Evolutionary conservation across 371 early-diverging fungal species (phyloP), one percentile per base, ranked within the genome.

Genomic region (Lichtheimia hyalospora): DNA sequence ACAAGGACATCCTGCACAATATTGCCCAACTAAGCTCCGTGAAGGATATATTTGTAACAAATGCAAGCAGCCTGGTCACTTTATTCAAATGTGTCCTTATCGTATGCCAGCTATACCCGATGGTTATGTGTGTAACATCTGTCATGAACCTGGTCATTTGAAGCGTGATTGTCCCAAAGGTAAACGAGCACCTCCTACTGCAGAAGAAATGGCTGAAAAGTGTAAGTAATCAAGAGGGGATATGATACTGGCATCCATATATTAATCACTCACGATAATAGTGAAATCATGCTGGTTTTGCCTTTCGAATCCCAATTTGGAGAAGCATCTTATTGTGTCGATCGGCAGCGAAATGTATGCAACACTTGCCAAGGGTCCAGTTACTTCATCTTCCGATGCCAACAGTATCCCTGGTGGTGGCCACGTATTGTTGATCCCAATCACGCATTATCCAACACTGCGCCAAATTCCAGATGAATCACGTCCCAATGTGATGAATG

Each of bases 281-380:
- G 72, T 73, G 53, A 65, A 70, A 28, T 74, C 85, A 1, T 95
- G 95, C 67, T 95, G 95, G 95, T 95, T 95, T 73, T 95, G 95
- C 65, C 73, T 93, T 40, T 78, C 90, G 6, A 92, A 91, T 58
- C 91, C 92, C 0, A 84, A 87, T 42, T 68, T 90, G 5, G 90
- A 88, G 57, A 89, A 89, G 70, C 93, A 93, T 63, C 69, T 95
- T 58, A 85, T 95, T 60, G 83, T 88, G 5, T 82, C 87, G 7
- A 85, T 93, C 69, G 90, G 89, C 3, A 64, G 67, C 2, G 88
- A 89, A 52, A 67, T 84, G n/a, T 95, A 93, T 61, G 54, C 85
- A 50, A 83, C 93, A 12, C 63, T 89, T 43, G 88, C 93, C 13
- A 92, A 92, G 69, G 95, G 95, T 12, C 83, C 83, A 12, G 67